Conservation (phyloP, 108 stramenopile genomes). For the Skeletonema grethae region DNA sequence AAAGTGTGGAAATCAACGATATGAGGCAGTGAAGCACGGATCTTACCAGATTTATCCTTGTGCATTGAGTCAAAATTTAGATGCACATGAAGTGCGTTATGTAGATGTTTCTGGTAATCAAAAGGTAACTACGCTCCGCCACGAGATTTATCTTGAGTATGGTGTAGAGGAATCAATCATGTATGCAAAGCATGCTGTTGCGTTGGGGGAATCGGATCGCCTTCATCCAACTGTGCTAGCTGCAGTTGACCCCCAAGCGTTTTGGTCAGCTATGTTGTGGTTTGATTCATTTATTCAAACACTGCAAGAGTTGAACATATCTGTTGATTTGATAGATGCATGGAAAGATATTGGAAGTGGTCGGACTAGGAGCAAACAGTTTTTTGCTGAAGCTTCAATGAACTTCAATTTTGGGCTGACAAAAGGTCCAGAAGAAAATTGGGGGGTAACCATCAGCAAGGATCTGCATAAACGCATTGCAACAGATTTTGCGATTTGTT, state of each 20-base stretch:
- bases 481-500: conserved; percentile 1
- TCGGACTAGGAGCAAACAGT: background rate
- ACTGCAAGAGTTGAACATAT: conserved; percentile 2
- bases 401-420: conserved; percentile 6
- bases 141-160: conserved; percentile 32
- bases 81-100: conserved; percentile 9
- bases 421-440: background rate
- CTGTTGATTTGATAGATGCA: conserved; percentile 6
- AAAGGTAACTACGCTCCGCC: conserved; percentile 12
- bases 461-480: conserved; percentile 1
- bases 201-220: conserved; percentile 20
- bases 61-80: conserved; percentile 4
- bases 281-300: conserved; percentile 17
- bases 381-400: background rate
- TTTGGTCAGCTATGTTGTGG: conserved; percentile 24
- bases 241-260: conserved; percentile 22
- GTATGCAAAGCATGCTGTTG: conserved; percentile 23
- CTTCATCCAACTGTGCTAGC: conserved; percentile 22
- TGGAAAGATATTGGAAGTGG: conserved; percentile 4
- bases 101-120: background rate
- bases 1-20: background rate
- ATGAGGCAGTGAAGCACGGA: conserved; percentile 4
- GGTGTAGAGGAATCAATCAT: conserved; percentile 22
- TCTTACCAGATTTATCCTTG: conserved; percentile 9
- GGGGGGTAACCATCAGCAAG: background rate